Evolutionary conservation across 441 rosid genomes (phyloP), one percentile per base, ranked within the genome.

Genomic region (Populus tomentosa): DNA sequence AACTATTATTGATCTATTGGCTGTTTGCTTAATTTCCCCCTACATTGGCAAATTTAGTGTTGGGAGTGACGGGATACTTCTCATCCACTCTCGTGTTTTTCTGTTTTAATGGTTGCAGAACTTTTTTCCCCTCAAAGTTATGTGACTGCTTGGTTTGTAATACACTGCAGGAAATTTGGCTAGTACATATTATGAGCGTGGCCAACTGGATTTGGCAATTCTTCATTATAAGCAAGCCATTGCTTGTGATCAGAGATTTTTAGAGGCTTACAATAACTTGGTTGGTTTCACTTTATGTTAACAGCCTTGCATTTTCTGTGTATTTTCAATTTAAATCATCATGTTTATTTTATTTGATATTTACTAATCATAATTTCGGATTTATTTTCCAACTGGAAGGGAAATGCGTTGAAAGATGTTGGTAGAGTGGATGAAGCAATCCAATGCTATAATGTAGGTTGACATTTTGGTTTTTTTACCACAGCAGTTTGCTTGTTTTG

Each of bases 201-300:
- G 97, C 77, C 98, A 94, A 81, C 76, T 90, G 79, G 99, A 94
- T 76, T 69, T 91, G 88, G 94, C 99, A 69, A 93, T 97, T 80
- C 84, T 89, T 71, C 94, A 94, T 81, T 94, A 94, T 76, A 93
- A 90, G 88, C 96, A 88, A 88, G 99, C 99, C 61, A 86, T 97
- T 82, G 64, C 90, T 56, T 87, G 88, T 71, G 99, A 97, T 87
- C 88, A 91, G 32, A 88, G 95, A 83, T 94, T 90, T 86, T 80
- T 93, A 85, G 99, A 97, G 91, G 99, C 98, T 68, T 97, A 94
- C 77, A 97, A 93, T 80, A 94, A 94, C 88, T 85, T 97, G 98
- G 99, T 97, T 81, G 80, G 92, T 82, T 72, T 67, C 77, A 24
- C 24, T 67, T 33, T 72, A 26, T 30, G 66, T 30, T 74, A 50